A percentile compares a stretch with the other conserved stretches of the same genome.
Evolutionary conservation across 441 rosid species (phyloP).

Genomic region (Adansonia grandidieri): DNA sequence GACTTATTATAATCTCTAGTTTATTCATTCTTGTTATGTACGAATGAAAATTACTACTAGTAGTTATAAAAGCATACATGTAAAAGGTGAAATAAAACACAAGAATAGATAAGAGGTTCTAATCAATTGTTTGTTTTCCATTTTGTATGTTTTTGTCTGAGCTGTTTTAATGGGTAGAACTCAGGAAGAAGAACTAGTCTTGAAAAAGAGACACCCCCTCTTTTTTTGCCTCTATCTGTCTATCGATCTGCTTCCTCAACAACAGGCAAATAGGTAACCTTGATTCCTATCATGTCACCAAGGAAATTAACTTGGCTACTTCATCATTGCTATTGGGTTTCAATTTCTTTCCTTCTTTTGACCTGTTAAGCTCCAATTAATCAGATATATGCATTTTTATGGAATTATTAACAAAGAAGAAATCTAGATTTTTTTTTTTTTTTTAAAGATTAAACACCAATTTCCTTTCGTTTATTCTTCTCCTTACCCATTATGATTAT

Average conservation of each 20-base stretch:
- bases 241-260: not conserved
- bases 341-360: conserved; percentile 21
- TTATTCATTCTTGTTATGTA: not conserved
- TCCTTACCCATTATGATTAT: not conserved
- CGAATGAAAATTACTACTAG: not conserved
- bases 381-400: not conserved
- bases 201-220: not conserved
- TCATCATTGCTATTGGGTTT: conserved; percentile 5
- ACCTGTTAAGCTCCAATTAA: conserved; percentile 19
- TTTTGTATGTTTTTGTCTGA: not conserved
- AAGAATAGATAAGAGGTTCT: conserved; percentile 3
- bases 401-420: not conserved
- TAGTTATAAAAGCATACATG: not conserved
- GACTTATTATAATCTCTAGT: not conserved
- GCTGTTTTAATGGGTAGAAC: not conserved
- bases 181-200: not conserved
- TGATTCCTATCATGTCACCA: conserved; percentile 1
- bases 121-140: not conserved
- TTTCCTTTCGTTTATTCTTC: not conserved
- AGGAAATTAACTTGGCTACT: not conserved
- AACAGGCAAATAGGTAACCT: not conserved
- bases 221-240: not conserved
- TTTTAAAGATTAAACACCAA: not conserved
- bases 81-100: not conserved
- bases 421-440: not conserved